Base-by-base conservation (phyloP, 371 early-diverging fungal genomes). In the Nematocida sp. region DNA sequence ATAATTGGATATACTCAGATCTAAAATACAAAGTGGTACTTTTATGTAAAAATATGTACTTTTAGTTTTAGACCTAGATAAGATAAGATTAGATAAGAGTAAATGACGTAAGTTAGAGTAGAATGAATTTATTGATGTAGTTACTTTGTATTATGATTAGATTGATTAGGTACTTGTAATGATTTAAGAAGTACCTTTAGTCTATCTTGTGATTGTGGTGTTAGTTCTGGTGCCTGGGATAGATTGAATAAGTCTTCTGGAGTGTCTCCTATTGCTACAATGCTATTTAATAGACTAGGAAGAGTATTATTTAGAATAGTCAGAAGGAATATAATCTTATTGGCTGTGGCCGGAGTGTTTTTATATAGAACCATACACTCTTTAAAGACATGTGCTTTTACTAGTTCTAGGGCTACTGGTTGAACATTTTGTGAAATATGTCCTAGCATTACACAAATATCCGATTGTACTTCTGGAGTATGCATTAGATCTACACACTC, bases 381-480 rank as follows among this genome's bases (percentile, higher is more conserved):
- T 3, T 19, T 27, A 19, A 70, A 31, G 3, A 70, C 57, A 0
- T 32, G 2, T 7, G 37, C 21, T 11, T 32, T 25, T 5, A 70
- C n/a, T 4, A 70, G 49, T 46, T 58, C 47, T 25, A 34, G 29
- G 7, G 74, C 47, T 5, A 70, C 62, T 1, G 49, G 57, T 38
- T 51, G 43, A 25, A 58, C 60, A 31, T 70, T 70, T 41, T 70
- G 74, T 15, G 74, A 15, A 31, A 70, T 70, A 34, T 60, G 43
- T 29, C 74, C 74, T 2, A 70, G 74, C 57, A 70, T 45, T 15
- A 38, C 49, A 32, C 74, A 70, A 25, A 70, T 41, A 32, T 70
- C 62, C 2, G 15, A 9, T 51, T 70, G 60, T 23, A 70, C 46
- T 7, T 1, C 48, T 2, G 60, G 74, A 0, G 48, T 34, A 37